Evolutionary conservation across 768 basidiomycete species (phyloP), one percentile per base, ranked within the genome.

Genomic region (Lactarius hengduanensis): DNA sequence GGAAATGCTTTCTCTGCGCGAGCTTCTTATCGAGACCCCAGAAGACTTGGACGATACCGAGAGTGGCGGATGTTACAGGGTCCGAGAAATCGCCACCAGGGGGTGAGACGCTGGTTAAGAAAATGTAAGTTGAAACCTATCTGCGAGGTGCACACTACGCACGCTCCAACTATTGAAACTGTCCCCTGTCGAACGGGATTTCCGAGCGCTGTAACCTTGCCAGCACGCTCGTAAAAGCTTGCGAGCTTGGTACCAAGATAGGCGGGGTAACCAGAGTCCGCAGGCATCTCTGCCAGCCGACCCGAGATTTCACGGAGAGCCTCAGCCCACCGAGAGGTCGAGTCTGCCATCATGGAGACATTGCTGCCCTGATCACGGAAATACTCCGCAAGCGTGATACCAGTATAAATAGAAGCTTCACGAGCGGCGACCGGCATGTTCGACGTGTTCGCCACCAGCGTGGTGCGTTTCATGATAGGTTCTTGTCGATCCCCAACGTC

Each of bases 351-450:
- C 96, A 98, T 98, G 56, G 96, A 88, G 47, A 98, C 96, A 73
- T 98, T 95, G 74, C 84, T 88, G 22, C 97, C 97, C 77, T 98
- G 97, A 77, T 99, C 97, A 78, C 97, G 92, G 91, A 97, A 98
- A 80, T 98, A 98, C 75, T 99, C 97, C 30, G 97, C 95, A 26
- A 98, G 86, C 1, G 97, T 98, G 79, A 98, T 98, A 72, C 97
- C 97, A 61, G 97, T 99, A 80, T 99, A 99, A 76, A 99, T 98
- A 22, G 96, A 98, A 5, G 97, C 97, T 79, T 99, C 97, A 71
- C 97, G 93, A 54, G 97, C 97, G 54, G 97, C 97, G 72, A 99
- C 97, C 71, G 97, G 97, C 97, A 99, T 99, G 81, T 98, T 98
- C 58, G 97, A 99, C 3, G 97, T 99, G 77, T 99, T 99, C 71